Base-by-base conservation (phyloP, 176 grass and related monocot species). In the Musa acuminata region DNA sequence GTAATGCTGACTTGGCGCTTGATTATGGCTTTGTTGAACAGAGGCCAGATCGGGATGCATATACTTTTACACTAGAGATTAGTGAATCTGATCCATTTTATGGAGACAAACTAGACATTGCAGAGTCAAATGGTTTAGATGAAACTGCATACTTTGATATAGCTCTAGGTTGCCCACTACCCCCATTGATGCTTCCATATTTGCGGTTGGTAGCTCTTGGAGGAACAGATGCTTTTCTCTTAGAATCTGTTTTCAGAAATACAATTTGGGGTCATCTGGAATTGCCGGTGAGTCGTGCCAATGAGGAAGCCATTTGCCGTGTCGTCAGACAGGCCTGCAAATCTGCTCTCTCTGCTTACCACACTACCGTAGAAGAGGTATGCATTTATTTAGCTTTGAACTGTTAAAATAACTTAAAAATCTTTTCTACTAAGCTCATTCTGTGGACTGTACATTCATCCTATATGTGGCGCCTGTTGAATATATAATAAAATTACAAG, bases 171-270 rank as follows among this genome's bases (percentile, higher is more conserved):
- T 73, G 84, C 76, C 69, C 76, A 73, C 86, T 94, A 81, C 84
- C 95, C 51, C 77, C 90, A 72, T 80, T 87, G 72, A 84, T 99
- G 64, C 77, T 99, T 72, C 84, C 88, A 24, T 99, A 94, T 85
- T 80, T 99, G 29, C 78, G 91, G 51, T 80, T 99, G 73, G 73
- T 99, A 67, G 89, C 88, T 67, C 85, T 99, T 69, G 95, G 90
- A 19, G 95, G 95, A 75, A 87, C 95, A 82, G 91, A 91, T 79
- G 95, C 90, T 72, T 99, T 99, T 86, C 60, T 99, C 49, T 64
- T 94, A 73, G 95, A 99, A 87, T 87, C 90, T 71, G 85, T 99
- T 71, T 99, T 94, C 71, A 87, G 95, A 80, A 94, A 94, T 86
- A 59, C 78, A 57, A 62, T 99, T 72, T 99, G 95, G 90, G 90